Conservation (phyloP, 2,329 filamentous ascomycete species). For the Alternaria postmessia region DNA sequence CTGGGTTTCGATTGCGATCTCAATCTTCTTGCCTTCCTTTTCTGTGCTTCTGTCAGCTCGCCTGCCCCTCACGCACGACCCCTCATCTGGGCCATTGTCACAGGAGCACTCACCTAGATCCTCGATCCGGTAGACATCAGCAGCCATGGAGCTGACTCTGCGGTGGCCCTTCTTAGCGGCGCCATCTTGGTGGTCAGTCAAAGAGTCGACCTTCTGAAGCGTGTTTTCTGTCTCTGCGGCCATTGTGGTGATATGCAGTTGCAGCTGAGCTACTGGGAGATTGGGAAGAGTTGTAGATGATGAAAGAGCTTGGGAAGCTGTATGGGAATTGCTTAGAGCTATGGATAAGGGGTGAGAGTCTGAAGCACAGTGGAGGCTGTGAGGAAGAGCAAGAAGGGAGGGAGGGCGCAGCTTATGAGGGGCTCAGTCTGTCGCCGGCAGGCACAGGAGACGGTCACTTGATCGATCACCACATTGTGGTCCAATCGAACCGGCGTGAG, state of each 20-base stretch:
- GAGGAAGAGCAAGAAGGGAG: conserved; percentile 33
- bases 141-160: conserved; percentile 75
- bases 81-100: conserved; percentile 21
- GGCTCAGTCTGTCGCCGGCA: conserved; percentile 36
- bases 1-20: conserved; percentile 83
- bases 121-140: conserved; percentile 81
- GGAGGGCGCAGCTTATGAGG: conserved; percentile 46
- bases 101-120: conserved; percentile 74
- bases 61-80: conserved; percentile 36
- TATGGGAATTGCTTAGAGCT: conserved; percentile 12
- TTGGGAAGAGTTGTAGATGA: conserved; percentile 15
- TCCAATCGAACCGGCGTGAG: conserved; percentile 37
- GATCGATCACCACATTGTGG: conserved; percentile 44
- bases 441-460: conserved; percentile 42
- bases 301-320: conserved; percentile 29
- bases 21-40: conserved; percentile 73
- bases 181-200: conserved; percentile 74
- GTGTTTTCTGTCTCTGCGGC: conserved; percentile 61
- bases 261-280: conserved; percentile 13
- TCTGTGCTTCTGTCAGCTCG: conserved; percentile 63
- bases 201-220: conserved; percentile 90
- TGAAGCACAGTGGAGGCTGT: conserved; percentile 38
- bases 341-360: conserved; percentile 17
- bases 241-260: conserved; percentile 54
- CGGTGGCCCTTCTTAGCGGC: conserved; percentile 72